Percentiles rank a stretch among this genome's conserved stretches.
Evolutionary conservation across 2,329 filamentous ascomycete species (phyloP).

Genomic region (Fusarium longipes): DNA sequence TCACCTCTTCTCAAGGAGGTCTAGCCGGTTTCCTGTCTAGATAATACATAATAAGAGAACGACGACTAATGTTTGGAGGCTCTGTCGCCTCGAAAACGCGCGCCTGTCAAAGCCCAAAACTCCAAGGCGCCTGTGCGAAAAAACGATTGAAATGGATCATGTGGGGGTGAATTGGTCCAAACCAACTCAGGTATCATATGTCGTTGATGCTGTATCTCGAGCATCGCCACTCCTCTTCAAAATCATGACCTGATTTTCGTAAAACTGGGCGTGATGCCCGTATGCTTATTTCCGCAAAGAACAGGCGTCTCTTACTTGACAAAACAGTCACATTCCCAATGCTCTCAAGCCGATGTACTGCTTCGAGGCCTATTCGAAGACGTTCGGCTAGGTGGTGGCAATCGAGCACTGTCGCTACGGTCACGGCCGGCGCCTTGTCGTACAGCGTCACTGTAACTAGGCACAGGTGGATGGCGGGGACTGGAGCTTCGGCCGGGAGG

Average conservation of each 20-base stretch:
- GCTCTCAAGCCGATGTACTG: constrained; percentile 32
- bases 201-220: constrained; percentile 27
- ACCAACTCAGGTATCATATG: constrained; percentile 42
- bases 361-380: constrained; percentile 34
- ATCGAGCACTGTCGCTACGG: constrained; percentile 41
- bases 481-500: constrained; percentile 41
- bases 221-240: constrained; percentile 17
- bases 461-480: constrained; percentile 71
- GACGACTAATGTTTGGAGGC: constrained; percentile 15
- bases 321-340: not conserved
- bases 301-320: not conserved
- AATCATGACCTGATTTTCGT: constrained; percentile 11
- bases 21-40: constrained; percentile 36
- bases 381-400: constrained; percentile 32
- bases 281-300: not conserved
- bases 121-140: constrained; percentile 46
- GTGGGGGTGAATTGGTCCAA: constrained; percentile 30
- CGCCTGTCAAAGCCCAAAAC: constrained; percentile 40
- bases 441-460: constrained; percentile 83
- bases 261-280: not conserved
- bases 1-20: constrained; percentile 16
- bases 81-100: constrained; percentile 26
- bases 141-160: constrained; percentile 43
- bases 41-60: constrained; percentile 22
- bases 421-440: constrained; percentile 57